phyloP scores from a whole-genome alignment of 345 rosid species.

The Turnera subulata region DNA sequence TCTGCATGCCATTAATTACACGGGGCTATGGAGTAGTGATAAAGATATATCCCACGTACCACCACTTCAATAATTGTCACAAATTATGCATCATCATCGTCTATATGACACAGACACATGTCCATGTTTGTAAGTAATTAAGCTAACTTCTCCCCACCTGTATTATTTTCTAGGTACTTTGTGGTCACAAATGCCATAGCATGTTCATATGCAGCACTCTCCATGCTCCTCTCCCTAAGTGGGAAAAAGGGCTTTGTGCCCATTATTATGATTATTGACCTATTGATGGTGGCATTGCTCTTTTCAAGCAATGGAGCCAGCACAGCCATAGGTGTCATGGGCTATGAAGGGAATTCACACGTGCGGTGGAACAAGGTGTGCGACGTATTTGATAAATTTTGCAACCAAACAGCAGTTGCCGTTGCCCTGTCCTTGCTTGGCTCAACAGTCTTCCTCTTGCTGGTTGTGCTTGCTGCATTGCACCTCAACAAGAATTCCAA shows the following conservation, averaged over 20 bases:
- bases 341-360: slow-evolving; percentile 57
- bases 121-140: too few species aligned
- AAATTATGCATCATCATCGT: not conserved
- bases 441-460: slow-evolving; percentile 38
- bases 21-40: too few species aligned
- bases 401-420: slow-evolving; percentile 40
- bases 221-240: slow-evolving; percentile 28
- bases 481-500: slow-evolving; percentile 23
- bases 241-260: slow-evolving; percentile 28
- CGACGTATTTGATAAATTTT: slow-evolving; percentile 48
- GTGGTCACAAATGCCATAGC: slow-evolving; percentile 56
- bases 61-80: not conserved
- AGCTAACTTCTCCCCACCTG: not conserved
- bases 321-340: slow-evolving; percentile 50
- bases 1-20: too few species aligned
- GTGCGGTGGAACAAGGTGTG: slow-evolving; percentile 62
- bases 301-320: slow-evolving; percentile 59
- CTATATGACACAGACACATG: not conserved
- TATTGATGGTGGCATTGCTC: slow-evolving; percentile 50
- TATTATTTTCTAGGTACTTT: slow-evolving; percentile 33
- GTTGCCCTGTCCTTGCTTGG: slow-evolving; percentile 35
- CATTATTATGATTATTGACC: slow-evolving; percentile 32
- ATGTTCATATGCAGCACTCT: slow-evolving; percentile 45
- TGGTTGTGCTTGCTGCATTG: slow-evolving; percentile 33
- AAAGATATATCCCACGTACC: not conserved